Evolutionary conservation across 805 yeast genomes (phyloP).

Genomic region (Pichia nanzhaoensis): DNA sequence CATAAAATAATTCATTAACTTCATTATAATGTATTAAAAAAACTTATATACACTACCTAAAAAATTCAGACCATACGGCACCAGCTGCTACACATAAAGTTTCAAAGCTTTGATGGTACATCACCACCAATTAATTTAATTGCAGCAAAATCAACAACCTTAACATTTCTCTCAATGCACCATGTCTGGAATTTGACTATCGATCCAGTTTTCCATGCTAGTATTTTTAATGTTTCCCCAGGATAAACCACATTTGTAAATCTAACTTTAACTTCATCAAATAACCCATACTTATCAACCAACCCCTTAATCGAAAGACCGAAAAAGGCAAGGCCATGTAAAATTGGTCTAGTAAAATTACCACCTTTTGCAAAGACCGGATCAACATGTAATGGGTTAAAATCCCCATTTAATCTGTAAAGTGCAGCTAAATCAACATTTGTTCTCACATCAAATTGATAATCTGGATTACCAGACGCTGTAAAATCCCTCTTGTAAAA

Average conservation of each 20-base stretch:
- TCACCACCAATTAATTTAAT: constrained; percentile 43
- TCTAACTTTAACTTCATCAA: constrained; percentile 80
- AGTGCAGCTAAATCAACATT: constrained; percentile 74
- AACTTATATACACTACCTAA: too few species aligned
- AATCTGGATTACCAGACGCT: constrained; percentile 53
- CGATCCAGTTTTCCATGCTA: constrained; percentile 77
- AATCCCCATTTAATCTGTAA: constrained; percentile 89
- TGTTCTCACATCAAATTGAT: constrained; percentile 50
- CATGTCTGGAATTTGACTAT: constrained; percentile 72
- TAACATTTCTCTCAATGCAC: constrained; percentile 67
- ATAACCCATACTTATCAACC: constrained; percentile 73
- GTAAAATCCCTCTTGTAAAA: constrained; percentile 66
- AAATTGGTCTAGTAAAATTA: constrained; percentile 76
- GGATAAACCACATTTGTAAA: constrained; percentile 91
- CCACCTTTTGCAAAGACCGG: constrained; percentile 86
- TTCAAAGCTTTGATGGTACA: constrained; percentile 26
- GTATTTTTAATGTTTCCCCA: constrained; percentile 77
- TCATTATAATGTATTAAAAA: background rate
- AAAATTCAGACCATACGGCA: too few species aligned
- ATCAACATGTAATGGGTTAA: constrained; percentile 92
- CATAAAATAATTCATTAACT: constrained; percentile 11
- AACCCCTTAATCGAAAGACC: constrained; percentile 77
- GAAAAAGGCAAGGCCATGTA: constrained; percentile 86
- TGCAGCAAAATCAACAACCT: constrained; percentile 85
- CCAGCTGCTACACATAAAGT: too few species aligned